Conservation (phyloP, 305 asterid species). For the Fraxinus velutina region DNA sequence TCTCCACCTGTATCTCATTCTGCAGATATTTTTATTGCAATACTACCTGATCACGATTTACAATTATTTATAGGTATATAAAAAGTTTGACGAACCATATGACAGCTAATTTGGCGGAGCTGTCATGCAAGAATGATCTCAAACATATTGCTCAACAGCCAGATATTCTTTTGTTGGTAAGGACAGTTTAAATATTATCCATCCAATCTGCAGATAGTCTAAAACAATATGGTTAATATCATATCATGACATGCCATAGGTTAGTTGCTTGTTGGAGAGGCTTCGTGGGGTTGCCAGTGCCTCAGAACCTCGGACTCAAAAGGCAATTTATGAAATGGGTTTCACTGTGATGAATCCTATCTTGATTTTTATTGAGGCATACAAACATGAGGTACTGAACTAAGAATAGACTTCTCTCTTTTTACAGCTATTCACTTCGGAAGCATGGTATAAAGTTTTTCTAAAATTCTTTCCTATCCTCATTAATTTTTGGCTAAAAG, state of each 20-base stretch:
- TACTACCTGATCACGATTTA: slow-evolving; percentile 19
- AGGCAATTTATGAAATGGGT: slow-evolving; percentile 84
- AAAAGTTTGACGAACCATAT: slow-evolving; percentile 63
- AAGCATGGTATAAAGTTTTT: slow-evolving; percentile 22
- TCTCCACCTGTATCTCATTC: neutral
- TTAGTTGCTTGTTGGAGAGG: slow-evolving; percentile 86
- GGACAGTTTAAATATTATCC: slow-evolving; percentile 16
- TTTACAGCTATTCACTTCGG: slow-evolving; percentile 22
- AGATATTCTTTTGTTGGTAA: slow-evolving; percentile 73
- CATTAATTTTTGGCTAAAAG: neutral
- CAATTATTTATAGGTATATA: slow-evolving; percentile 52
- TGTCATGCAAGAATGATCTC: slow-evolving; percentile 69
- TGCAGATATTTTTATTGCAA: slow-evolving; percentile 21
- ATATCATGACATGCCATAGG: slow-evolving; percentile 44
- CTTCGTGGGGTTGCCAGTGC: slow-evolving; percentile 97
- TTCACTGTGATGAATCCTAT: slow-evolving; percentile 66
- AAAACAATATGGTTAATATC: slow-evolving; percentile 19
- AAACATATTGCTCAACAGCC: slow-evolving; percentile 80
- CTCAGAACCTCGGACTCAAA: slow-evolving; percentile 84
- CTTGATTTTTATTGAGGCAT: slow-evolving; percentile 67
- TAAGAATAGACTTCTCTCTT: neutral
- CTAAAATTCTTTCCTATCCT: neutral
- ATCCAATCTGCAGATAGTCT: slow-evolving; percentile 14
- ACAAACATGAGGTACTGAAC: slow-evolving; percentile 73
- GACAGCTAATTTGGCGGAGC: slow-evolving; percentile 64